phyloP scores from a whole-genome alignment of 495 filamentous ascomycete genomes.

The Amphirosellinia nigrospora region DNA sequence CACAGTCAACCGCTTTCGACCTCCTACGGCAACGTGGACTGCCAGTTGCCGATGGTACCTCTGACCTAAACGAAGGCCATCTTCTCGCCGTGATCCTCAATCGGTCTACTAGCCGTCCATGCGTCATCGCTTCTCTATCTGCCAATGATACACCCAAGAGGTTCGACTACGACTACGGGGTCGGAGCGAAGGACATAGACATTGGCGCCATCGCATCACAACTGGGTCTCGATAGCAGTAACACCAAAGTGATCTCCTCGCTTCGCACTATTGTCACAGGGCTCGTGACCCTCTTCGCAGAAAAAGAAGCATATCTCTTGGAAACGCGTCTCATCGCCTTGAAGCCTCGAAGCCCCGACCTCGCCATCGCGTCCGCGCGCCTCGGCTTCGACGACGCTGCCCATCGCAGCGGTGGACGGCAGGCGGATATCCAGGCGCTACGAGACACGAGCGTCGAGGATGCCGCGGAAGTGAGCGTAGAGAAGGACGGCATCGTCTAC shows the following conservation, averaged over 20 bases:
- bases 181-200: conserved; percentile 41
- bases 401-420: conserved; percentile 67
- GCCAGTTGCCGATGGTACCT: conserved; percentile 49
- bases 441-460: conserved; percentile 59
- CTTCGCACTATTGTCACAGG: conserved; percentile 58
- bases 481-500: conserved; percentile 76
- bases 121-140: conserved; percentile 67
- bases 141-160: conserved; percentile 47
- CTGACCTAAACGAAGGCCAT: conserved; percentile 39
- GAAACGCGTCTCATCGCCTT: conserved; percentile 48
- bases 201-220: conserved; percentile 51
- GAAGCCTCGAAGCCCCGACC: conserved; percentile 46
- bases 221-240: conserved; percentile 55
- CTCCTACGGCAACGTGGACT: conserved; percentile 63
- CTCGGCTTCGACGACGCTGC: conserved; percentile 84
- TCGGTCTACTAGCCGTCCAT: conserved; percentile 66
- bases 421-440: conserved; percentile 66
- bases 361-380: conserved; percentile 52
- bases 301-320: conserved; percentile 71
- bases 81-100: conserved; percentile 68
- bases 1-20: conserved; percentile 61
- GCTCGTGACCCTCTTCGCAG: conserved; percentile 66
- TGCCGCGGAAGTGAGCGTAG: conserved; percentile 67
- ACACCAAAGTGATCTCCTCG: conserved; percentile 39
- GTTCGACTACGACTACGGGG: conserved; percentile 69